phyloP scores from a whole-genome alignment of 345 rosid genomes.

The Pistacia vera region DNA sequence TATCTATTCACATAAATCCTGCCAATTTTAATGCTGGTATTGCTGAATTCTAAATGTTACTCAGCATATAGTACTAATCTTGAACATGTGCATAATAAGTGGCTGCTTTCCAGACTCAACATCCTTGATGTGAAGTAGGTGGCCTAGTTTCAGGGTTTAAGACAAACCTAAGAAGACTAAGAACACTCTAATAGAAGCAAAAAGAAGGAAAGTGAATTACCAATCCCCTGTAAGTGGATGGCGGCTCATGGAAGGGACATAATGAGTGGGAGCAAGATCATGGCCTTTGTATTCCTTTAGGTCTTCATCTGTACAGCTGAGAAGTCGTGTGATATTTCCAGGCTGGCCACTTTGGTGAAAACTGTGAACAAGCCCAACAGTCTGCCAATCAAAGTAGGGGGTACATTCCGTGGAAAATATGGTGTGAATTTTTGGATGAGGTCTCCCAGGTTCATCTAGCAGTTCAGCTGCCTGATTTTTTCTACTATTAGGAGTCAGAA shows the following conservation, averaged over 20 bases:
- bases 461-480: constrained; percentile 41
- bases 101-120: not conserved
- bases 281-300: constrained; percentile 74
- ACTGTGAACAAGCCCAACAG: constrained; percentile 95
- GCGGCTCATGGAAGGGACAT: constrained; percentile 97
- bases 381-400: constrained; percentile 97
- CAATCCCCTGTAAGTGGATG: constrained; percentile 98
- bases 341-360: constrained; percentile 91
- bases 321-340: constrained; percentile 92
- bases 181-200: not conserved
- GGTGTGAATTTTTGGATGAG: constrained; percentile 84
- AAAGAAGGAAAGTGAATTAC: constrained; percentile 42
- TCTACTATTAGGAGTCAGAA: constrained; percentile 36
- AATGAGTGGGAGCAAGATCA: constrained; percentile 94
- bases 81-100: not conserved
- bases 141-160: not conserved
- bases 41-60: not conserved
- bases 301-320: constrained; percentile 93
- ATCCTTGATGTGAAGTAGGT: not conserved
- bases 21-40: not conserved
- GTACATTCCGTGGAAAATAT: constrained; percentile 94
- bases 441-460: constrained; percentile 47
- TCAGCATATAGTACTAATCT: constrained; percentile 1
- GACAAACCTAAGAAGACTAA: not conserved
- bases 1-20: not conserved